phyloP scores from a whole-genome alignment of 257 asterid genomes.

The Hygrophila difformis region DNA sequence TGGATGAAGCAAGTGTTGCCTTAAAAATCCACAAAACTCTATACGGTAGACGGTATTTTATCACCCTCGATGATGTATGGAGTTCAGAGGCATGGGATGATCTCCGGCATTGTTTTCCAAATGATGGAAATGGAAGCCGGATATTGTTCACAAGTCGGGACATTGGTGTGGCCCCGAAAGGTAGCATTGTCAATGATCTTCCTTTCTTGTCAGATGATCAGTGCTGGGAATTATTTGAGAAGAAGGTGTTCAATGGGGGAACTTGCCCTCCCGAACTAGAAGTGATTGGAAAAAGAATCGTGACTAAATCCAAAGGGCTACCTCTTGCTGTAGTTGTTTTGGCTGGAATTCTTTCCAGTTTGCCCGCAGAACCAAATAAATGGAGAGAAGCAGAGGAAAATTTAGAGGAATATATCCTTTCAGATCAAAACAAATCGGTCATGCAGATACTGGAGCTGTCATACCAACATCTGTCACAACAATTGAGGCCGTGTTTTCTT shows the following conservation, averaged over 20 bases:
- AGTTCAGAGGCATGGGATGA: slow-evolving; percentile 15
- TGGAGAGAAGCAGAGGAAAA: slow-evolving; percentile 20
- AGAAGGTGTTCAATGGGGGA: slow-evolving; percentile 18
- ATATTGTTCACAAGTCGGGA: slow-evolving; percentile 25
- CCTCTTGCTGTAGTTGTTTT: slow-evolving; percentile 33
- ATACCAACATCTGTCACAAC: slow-evolving; percentile 22
- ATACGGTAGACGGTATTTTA: slow-evolving; percentile 19
- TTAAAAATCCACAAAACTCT: slow-evolving; percentile 13
- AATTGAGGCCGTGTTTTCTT: slow-evolving; percentile 27
- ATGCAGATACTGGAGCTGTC: slow-evolving; percentile 21
- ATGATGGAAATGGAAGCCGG: slow-evolving; percentile 24
- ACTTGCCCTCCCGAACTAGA: slow-evolving; percentile 19
- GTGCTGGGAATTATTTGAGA: slow-evolving; percentile 25
- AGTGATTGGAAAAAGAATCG: slow-evolving; percentile 16
- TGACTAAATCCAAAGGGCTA: slow-evolving; percentile 15
- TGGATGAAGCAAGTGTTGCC: slow-evolving; percentile 3
- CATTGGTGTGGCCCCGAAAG: slow-evolving; percentile 8
- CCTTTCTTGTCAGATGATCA: slow-evolving; percentile 7
- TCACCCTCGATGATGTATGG: slow-evolving; percentile 40
- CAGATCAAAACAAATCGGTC: background rate
- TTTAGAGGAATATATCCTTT: slow-evolving; percentile 2
- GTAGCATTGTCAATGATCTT: slow-evolving; percentile 4
- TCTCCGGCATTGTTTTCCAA: background rate
- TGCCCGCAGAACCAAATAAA: slow-evolving; percentile 1
- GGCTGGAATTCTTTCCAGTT: slow-evolving; percentile 24